Base-by-base conservation (phyloP, 345 rosid genomes). In the Hevea brasiliensis region DNA sequence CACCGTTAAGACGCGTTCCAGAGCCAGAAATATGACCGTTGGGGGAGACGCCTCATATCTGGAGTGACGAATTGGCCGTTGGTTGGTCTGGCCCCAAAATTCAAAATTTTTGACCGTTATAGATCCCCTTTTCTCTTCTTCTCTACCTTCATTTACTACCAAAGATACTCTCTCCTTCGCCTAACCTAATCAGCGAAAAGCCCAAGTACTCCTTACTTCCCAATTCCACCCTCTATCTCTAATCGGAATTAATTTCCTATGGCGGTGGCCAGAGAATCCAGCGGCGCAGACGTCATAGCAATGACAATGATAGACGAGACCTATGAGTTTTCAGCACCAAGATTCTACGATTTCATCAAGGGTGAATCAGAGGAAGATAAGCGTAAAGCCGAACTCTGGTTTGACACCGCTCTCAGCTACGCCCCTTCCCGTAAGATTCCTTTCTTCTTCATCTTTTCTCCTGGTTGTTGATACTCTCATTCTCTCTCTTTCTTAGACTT, bases 301-400 rank as follows among this genome's bases (percentile, higher is more conserved):
- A 55, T 67, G 76, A 65, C 58, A 32, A 61, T 90, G 73, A 70
- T 93, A 23, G 98, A 95, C 64, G 85, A 87, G 73, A 53, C 73
- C 0, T 95, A 92, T 77, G 99, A 95, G 86, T 95, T 91, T 84
- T 87, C 90, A 8, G 99, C 99, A 6, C 98, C 98, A 1, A 65
- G 82, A 29, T 96, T 94, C 85, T 96, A 83, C n/a, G 97, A 96
- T 77, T 96, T 96, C 82, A 72, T 78, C 0, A 81, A 74, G 3
- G 97, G 81, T 29, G 98, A 96, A 81, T 84, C 90, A 0, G 92
- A 89, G 26, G 91, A 90, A 32, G 95, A 91, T 37, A 66, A 65
- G 68, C 80, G 83, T 13, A 79, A 81, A 35, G 98, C 96, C 0
- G 99, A 96, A 79, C 90, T 89, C 70, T 96, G 99, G 99, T 96